These are phyloP conservation scores for Emmonsiellopsis sp. DNA, from an alignment of 2,329 filamentous ascomycete genomes.

Conservation along the genomic window DNA sequence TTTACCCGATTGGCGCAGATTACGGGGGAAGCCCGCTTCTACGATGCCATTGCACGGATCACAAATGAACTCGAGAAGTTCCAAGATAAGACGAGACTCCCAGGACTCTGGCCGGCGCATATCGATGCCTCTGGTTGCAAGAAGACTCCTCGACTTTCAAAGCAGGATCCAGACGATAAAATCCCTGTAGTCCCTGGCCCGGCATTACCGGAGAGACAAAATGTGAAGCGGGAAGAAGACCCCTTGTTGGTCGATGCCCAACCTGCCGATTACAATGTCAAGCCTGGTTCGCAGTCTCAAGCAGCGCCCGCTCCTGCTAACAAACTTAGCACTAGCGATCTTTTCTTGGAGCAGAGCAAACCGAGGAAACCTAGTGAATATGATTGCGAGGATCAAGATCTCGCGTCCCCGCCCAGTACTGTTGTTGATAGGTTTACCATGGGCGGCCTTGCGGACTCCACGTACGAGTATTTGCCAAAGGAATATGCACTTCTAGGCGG, in stretches of 20 bases:
- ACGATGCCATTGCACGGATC: constrained; percentile 28
- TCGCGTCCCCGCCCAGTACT: constrained; percentile 25
- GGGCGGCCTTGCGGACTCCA: constrained; percentile 47
- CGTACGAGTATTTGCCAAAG: constrained; percentile 51
- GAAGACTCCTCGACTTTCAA: constrained; percentile 15
- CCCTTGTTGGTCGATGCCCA: constrained; percentile 18
- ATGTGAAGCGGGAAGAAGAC: constrained; percentile 3
- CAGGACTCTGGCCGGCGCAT: constrained; percentile 35
- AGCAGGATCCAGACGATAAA: constrained; percentile 14
- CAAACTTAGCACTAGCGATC: neutral
- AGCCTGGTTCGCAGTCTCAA: constrained; percentile 3
- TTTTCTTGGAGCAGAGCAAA: neutral
- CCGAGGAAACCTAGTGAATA: constrained; percentile 8
- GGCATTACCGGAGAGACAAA: neutral
- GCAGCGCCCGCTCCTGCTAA: neutral
- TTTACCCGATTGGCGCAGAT: constrained; percentile 33
- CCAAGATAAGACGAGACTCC: constrained; percentile 27
- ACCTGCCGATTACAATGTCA: constrained; percentile 17
- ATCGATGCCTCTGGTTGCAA: constrained; percentile 77
- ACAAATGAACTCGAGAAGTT: constrained; percentile 24
- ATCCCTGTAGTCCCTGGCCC: constrained; percentile 28
- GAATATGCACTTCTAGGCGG: constrained; percentile 71
- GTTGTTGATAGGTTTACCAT: constrained; percentile 36
- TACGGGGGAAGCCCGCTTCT: constrained; percentile 28
- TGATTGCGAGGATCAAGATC: constrained; percentile 31